These are phyloP conservation scores for Stagonosporopsis chrysanthemi DNA, from an alignment of 2,329 filamentous ascomycete species.

Conservation along the genomic window DNA sequence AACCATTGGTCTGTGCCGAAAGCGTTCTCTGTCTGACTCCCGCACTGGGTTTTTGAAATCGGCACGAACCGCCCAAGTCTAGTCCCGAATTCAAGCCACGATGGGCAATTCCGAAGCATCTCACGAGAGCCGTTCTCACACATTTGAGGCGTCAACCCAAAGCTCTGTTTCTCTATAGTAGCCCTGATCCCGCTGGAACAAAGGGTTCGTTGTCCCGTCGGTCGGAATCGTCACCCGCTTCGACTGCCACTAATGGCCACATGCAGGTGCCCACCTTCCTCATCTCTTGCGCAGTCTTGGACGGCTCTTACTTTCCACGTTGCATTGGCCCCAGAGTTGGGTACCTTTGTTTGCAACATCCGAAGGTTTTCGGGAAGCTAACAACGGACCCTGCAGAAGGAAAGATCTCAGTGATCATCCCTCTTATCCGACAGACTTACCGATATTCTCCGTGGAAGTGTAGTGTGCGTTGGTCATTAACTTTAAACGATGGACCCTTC, in stretches of 20 bases:
- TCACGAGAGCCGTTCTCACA: not conserved
- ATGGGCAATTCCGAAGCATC: constrained; percentile 2
- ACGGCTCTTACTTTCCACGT: constrained; percentile 6
- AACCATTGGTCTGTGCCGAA: constrained; percentile 18
- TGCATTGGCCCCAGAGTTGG: constrained; percentile 7
- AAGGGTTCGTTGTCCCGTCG: not conserved
- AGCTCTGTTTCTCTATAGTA: not conserved
- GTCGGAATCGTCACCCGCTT: constrained; percentile 1
- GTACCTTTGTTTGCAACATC: constrained; percentile 10
- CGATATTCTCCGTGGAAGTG: constrained; percentile 1
- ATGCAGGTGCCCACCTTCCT: constrained; percentile 6
- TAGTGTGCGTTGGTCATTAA: not conserved
- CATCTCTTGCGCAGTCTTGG: not conserved
- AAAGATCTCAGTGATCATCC: not conserved
- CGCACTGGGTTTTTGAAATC: not conserved
- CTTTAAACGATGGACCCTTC: not conserved
- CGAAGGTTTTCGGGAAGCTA: not conserved
- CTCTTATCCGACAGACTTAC: not conserved
- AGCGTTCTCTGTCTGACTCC: constrained; percentile 3
- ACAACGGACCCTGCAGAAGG: too few relatives aligned
- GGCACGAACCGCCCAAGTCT: constrained; percentile 5
- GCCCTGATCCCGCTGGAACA: not conserved
- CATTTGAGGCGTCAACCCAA: not conserved
- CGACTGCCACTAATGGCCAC: not conserved
- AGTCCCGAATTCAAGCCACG: not conserved